phyloP scores from a whole-genome alignment of 2,329 filamentous ascomycete genomes.

The Colletotrichum sp. region DNA sequence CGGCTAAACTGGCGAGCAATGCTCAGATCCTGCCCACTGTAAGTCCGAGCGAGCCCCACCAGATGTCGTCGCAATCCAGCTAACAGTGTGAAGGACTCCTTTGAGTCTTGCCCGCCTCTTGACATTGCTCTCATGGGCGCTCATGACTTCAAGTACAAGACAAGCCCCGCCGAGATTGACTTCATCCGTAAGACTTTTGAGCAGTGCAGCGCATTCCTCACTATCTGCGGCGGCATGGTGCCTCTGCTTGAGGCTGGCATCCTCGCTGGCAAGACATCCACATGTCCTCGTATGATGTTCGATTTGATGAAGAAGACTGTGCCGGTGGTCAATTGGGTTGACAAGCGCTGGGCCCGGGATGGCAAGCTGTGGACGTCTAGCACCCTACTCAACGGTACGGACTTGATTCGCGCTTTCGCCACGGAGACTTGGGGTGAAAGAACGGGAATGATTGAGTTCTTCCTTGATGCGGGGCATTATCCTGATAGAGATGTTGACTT shows the following conservation, averaged over 20 bases:
- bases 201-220: constrained; percentile 40
- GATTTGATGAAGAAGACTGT: constrained; percentile 26
- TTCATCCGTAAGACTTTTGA: constrained; percentile 40
- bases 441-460: constrained; percentile 23
- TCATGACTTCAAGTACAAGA: constrained; percentile 28
- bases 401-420: constrained; percentile 36
- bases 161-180: constrained; percentile 35
- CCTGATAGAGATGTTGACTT: constrained; percentile 36
- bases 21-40: constrained; percentile 35
- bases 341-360: constrained; percentile 38
- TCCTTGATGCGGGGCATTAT: constrained; percentile 26
- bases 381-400: constrained; percentile 36
- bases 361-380: constrained; percentile 42
- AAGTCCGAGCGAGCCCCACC: neutral
- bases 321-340: constrained; percentile 39
- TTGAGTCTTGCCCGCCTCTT: constrained; percentile 40
- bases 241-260: constrained; percentile 37
- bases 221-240: constrained; percentile 42
- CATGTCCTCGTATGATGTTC: constrained; percentile 36
- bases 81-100: constrained; percentile 35
- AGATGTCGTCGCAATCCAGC: too few relatives aligned
- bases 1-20: constrained; percentile 27
- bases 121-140: constrained; percentile 48
- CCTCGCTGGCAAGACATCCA: constrained; percentile 40
- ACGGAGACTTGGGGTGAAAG: constrained; percentile 31